Base-by-base conservation (phyloP, 2,329 filamentous ascomycete genomes). In the Plenodomus lindquistii region DNA sequence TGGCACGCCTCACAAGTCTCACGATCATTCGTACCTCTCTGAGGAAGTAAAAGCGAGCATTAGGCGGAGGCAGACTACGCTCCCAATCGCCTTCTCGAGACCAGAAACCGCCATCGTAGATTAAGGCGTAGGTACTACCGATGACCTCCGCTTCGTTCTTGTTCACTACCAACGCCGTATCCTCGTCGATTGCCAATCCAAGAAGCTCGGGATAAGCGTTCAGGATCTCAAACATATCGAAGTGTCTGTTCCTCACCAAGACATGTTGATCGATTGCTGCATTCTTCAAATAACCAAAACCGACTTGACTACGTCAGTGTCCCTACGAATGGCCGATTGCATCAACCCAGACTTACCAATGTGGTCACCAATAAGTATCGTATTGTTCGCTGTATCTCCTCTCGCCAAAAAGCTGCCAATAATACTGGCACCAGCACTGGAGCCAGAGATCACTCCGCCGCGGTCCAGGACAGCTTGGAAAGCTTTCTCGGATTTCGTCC, bases 211-310 rank as follows among this genome's bases (percentile, higher is more conserved):
- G 61, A 24, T 63, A 44, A 11, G 49, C 54, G 9, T 55, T 48
- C 27, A 62, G 20, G 10, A 64, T 56, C 34, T 64, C 58, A 22
- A 66, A 60, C 40, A 66, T 43, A 39, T 64, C 62, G 19, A 63
- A 64, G n/a, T 64, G 61, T 19, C 62, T 46, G 35, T 64, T 64
- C 24, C 59, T 48, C 3, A 63, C 59, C 0, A 66, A 40, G 3
- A 66, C 62, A 16, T 64, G 61, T 42, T 66, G 61, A 13, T 66
- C 61, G 11, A 64, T 63, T 1, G 59, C 59, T 2, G 59, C 44
- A 31, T 66, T 63, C 34, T 59, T 63, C 3, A 65, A 31, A n/a
- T 64, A 64, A 10, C 62, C 62, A 20, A 65, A 64, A 1, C 60
- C 62, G 31, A 63, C 59, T 24, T 24, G 22, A 24, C 22, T 24